Conservation (phyloP, 371 early-diverging fungal species). For the Syncephalastrum monosporum region DNA sequence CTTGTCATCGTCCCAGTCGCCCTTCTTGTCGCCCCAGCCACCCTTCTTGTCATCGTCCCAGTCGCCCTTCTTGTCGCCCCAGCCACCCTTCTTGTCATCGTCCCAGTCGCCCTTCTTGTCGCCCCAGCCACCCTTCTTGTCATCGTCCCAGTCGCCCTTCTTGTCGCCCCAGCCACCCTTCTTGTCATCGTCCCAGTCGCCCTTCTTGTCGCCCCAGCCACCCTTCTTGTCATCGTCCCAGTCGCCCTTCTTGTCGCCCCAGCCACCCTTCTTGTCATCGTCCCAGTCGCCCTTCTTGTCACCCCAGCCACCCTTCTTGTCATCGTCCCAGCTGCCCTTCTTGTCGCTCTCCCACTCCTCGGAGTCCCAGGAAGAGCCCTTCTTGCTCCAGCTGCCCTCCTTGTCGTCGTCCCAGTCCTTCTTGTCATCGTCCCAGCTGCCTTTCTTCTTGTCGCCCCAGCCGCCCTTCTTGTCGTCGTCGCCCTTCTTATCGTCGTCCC, state of each 20-base stretch:
- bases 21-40: constrained; percentile 4
- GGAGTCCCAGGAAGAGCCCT: constrained; percentile 1
- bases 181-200: not conserved
- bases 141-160: not conserved
- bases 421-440: constrained; percentile 1
- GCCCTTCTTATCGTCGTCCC: constrained; percentile 3
- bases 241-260: constrained; percentile 2
- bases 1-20: constrained; percentile 2
- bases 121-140: too few species aligned
- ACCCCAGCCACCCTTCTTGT: not conserved
- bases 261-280: constrained; percentile 4
- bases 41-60: constrained; percentile 3
- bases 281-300: constrained; percentile 10
- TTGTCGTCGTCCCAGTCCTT: constrained; percentile 2
- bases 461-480: constrained; percentile 8
- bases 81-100: too few species aligned
- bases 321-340: constrained; percentile 6
- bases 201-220: not conserved
- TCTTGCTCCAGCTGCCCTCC: constrained; percentile 2
- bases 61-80: constrained; percentile 4
- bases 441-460: constrained; percentile 1
- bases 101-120: too few species aligned
- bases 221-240: constrained; percentile 2
- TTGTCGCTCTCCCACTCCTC: constrained; percentile 5
- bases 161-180: not conserved